Evolutionary conservation across 169 alveolate genomes (phyloP).

Genomic region (Plasmodium yoelii): DNA sequence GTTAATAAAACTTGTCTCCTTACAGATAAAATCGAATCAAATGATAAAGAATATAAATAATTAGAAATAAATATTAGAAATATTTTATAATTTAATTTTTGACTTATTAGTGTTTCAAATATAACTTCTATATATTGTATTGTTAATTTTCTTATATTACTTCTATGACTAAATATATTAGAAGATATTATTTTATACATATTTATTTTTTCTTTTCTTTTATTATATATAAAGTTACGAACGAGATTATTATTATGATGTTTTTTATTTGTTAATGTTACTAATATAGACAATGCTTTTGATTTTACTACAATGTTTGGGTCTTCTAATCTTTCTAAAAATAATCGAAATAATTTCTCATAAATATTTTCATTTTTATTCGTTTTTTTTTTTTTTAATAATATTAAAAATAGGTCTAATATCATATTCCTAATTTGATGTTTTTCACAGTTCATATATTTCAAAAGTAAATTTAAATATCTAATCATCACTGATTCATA

Average conservation of each 20-base stretch:
- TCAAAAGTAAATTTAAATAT: conserved; percentile 37
- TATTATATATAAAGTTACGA: conserved; percentile 54
- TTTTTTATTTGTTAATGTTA: conserved; percentile 32
- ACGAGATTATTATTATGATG: conserved; percentile 37
- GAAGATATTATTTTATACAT: conserved; percentile 61
- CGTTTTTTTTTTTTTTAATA: conserved; percentile 60
- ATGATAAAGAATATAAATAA: conserved; percentile 42
- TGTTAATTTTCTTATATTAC: conserved; percentile 57
- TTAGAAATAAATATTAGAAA: conserved; percentile 43
- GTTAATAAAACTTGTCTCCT: conserved; percentile 61
- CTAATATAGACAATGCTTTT: conserved; percentile 60
- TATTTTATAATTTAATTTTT: conserved; percentile 43
- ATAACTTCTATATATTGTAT: conserved; percentile 69
- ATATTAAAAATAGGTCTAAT: conserved; percentile 45
- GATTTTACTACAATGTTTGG: conserved; percentile 53
- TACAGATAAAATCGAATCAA: conserved; percentile 63
- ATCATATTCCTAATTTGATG: conserved; percentile 42
- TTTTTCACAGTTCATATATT: conserved; percentile 61
- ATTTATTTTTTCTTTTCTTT: conserved; percentile 64
- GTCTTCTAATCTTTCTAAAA: conserved; percentile 68
- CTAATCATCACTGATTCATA: conserved; percentile 63
- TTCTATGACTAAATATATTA: conserved; percentile 39
- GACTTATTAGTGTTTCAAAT: conserved; percentile 45
- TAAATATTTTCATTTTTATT: conserved; percentile 56
- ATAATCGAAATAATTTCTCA: conserved; percentile 36